These are phyloP conservation scores for Oryza glaberrima DNA, from an alignment of 176 grass and related monocot genomes.

Conservation along the genomic window DNA sequence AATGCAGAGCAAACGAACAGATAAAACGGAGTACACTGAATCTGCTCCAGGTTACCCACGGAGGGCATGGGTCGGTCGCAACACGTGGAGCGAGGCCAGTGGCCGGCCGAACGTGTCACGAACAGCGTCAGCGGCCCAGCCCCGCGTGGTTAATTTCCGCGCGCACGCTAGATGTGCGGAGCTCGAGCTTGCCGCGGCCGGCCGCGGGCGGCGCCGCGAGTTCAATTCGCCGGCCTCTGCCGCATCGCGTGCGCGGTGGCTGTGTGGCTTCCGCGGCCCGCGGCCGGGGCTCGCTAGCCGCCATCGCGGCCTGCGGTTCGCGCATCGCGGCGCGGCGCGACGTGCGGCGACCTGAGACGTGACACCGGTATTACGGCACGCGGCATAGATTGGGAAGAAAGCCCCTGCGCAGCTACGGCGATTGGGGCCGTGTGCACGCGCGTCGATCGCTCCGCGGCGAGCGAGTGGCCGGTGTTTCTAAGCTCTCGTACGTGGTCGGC, in stretches of 20 bases:
- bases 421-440: neutral
- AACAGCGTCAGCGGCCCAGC: neutral
- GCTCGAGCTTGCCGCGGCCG: too few species aligned
- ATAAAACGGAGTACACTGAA: neutral
- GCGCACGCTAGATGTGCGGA: too few species aligned
- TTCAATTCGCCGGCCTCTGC: too few species aligned
- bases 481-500: neutral
- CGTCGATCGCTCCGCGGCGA: neutral
- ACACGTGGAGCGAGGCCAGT: constrained; percentile 4
- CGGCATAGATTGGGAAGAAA: constrained; percentile 8
- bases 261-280: too few species aligned
- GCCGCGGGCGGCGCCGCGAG: too few species aligned
- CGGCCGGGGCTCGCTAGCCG: neutral
- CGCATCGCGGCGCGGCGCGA: neutral
- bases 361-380: neutral
- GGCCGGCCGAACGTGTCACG: neutral
- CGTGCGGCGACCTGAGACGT: neutral
- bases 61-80: neutral
- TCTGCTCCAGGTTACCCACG: neutral
- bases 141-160: neutral
- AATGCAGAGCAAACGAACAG: neutral
- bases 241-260: too few species aligned
- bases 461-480: neutral
- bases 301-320: neutral
- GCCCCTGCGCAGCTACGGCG: neutral